These are phyloP conservation scores for Septoria linicola DNA, from an alignment of 2,329 filamentous ascomycete species.

Conservation along the genomic window DNA sequence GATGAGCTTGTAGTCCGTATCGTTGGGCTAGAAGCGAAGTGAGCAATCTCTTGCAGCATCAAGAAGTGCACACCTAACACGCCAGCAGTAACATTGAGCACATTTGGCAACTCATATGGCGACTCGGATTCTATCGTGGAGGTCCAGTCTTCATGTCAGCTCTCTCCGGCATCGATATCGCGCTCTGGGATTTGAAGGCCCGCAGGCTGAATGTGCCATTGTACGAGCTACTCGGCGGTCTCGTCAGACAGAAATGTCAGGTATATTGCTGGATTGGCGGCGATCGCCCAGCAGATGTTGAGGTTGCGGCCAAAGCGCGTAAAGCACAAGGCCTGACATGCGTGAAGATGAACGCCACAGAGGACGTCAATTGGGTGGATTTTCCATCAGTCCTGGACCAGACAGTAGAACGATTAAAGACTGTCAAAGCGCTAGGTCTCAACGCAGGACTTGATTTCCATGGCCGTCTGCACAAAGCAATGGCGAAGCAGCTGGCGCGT, in stretches of 20 bases:
- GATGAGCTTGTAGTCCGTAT: constrained; percentile 65
- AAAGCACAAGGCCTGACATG: constrained; percentile 63
- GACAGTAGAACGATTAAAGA: constrained; percentile 65
- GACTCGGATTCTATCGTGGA: constrained; percentile 70
- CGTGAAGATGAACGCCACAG: constrained; percentile 79
- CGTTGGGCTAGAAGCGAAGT: constrained; percentile 66
- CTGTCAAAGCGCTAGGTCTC: constrained; percentile 67
- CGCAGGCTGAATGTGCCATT: constrained; percentile 65
- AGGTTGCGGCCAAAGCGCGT: constrained; percentile 51
- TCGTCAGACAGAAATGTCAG: constrained; percentile 66
- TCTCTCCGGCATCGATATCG: constrained; percentile 74
- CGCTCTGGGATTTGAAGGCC: constrained; percentile 75
- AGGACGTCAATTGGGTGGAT: constrained; percentile 74
- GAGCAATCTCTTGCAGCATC: neutral
- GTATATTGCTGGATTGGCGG: constrained; percentile 81
- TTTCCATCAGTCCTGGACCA: constrained; percentile 63
- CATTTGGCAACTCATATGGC: constrained; percentile 74
- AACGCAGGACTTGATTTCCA: constrained; percentile 77
- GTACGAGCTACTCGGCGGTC: constrained; percentile 72
- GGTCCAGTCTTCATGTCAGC: constrained; percentile 80
- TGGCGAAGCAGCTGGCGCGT: constrained; percentile 73
- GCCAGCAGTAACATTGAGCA: constrained; percentile 72
- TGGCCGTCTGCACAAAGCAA: constrained; percentile 73
- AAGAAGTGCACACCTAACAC: constrained; percentile 25
- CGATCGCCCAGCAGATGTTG: constrained; percentile 67